Evolutionary conservation across 176 grass and related monocot species (phyloP).

Genomic region (bread wheat (Triticum aestivum)): DNA sequence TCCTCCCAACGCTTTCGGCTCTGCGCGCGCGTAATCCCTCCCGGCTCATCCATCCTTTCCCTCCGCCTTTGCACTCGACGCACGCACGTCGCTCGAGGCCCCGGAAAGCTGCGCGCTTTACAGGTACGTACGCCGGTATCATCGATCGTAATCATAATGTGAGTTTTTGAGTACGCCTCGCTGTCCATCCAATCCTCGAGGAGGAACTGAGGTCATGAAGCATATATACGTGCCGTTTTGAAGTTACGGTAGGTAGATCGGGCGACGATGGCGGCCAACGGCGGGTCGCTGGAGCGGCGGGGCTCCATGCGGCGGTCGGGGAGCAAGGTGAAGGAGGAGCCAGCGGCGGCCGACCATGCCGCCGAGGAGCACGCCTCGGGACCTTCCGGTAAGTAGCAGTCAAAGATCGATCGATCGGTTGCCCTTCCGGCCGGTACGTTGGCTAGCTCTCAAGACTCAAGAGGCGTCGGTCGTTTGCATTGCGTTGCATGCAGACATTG

Average conservation of each 20-base stretch:
- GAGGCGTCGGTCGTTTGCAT: slow-evolving; percentile 8
- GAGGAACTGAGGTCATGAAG: not conserved
- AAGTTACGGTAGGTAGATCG: not conserved
- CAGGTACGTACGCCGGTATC: slow-evolving; percentile 52
- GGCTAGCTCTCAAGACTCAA: slow-evolving; percentile 24
- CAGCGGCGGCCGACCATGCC: not conserved
- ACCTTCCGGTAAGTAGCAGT: slow-evolving; percentile 45
- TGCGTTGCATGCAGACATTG: slow-evolving; percentile 67
- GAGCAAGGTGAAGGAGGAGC: slow-evolving; percentile 39
- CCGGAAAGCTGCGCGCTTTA: slow-evolving; percentile 35
- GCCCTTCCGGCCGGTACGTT: too few relatives aligned
- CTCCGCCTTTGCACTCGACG: slow-evolving; percentile 9
- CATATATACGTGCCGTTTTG: not conserved
- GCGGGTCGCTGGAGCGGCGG: slow-evolving; percentile 38
- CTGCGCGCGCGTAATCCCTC: slow-evolving; percentile 29
- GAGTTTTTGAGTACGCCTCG: not conserved
- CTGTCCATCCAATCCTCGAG: not conserved
- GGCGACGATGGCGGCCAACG: slow-evolving; percentile 33
- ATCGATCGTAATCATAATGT: not conserved
- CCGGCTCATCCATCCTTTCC: slow-evolving; percentile 13
- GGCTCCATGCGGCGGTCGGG: slow-evolving; percentile 40
- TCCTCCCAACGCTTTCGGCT: not conserved
- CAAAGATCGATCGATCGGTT: not conserved
- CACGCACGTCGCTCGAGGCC: slow-evolving; percentile 29
- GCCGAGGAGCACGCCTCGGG: not conserved